phyloP scores from a whole-genome alignment of 2,329 filamentous ascomycete species.

The Aspergillus pseudoterreus region DNA sequence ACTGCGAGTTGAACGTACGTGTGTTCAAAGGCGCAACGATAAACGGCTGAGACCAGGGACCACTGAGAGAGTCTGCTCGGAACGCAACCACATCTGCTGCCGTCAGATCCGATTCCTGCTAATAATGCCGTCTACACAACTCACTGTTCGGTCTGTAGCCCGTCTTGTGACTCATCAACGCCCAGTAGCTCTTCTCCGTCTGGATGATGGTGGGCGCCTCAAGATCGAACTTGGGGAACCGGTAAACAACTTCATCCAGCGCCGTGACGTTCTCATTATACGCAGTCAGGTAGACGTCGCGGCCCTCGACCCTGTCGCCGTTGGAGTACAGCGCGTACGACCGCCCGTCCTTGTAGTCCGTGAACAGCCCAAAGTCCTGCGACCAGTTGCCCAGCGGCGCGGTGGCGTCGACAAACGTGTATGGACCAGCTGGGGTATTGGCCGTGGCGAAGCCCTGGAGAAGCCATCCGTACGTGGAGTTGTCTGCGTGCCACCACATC shows the following conservation, averaged over 20 bases:
- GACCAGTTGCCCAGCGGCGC: slow-evolving; percentile 60
- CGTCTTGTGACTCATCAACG: slow-evolving; percentile 61
- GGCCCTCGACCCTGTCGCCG: slow-evolving; percentile 52
- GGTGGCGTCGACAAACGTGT: slow-evolving; percentile 52
- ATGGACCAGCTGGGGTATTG: slow-evolving; percentile 52
- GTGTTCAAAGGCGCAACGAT: slow-evolving; percentile 52
- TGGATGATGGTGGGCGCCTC: slow-evolving; percentile 60
- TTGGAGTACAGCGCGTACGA: slow-evolving; percentile 59
- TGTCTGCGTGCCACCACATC: slow-evolving; percentile 62
- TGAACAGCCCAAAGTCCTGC: slow-evolving; percentile 60
- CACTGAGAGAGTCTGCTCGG: slow-evolving; percentile 48
- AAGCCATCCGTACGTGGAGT: slow-evolving; percentile 53
- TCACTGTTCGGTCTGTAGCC: slow-evolving; percentile 58
- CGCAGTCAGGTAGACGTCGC: slow-evolving; percentile 55
- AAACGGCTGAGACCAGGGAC: slow-evolving; percentile 55
- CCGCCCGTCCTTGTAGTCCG: slow-evolving; percentile 55
- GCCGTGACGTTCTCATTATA: slow-evolving; percentile 53
- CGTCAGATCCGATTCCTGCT: not conserved
- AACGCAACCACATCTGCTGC: slow-evolving; percentile 52
- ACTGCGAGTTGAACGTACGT: slow-evolving; percentile 52
- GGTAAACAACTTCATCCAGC: slow-evolving; percentile 51
- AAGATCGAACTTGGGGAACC: slow-evolving; percentile 58
- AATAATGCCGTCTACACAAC: not conserved
- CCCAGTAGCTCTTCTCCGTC: slow-evolving; percentile 58
- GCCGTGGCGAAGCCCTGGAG: slow-evolving; percentile 56